Percentiles rank a stretch among this genome's conserved stretches.
Conservation (phyloP, 2,329 filamentous ascomycete genomes). For the Alternaria triticimaculans region DNA sequence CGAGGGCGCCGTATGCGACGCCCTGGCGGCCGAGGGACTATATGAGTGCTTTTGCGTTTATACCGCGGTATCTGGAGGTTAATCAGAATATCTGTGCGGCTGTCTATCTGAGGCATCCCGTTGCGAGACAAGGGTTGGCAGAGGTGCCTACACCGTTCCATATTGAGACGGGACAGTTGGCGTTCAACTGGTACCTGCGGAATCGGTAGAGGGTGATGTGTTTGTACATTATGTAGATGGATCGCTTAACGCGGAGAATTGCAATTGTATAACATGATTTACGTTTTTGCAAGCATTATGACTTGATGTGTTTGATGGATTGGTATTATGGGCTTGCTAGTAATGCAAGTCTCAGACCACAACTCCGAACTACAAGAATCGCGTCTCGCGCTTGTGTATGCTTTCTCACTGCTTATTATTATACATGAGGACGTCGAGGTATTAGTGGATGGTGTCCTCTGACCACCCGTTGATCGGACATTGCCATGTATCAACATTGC, state of each 20-base stretch:
- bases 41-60: slow-evolving; percentile 93
- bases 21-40: slow-evolving; percentile 87
- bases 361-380: not conserved
- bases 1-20: slow-evolving; percentile 78
- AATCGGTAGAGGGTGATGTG: slow-evolving; percentile 64
- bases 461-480: slow-evolving; percentile 1
- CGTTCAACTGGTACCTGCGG: slow-evolving; percentile 93
- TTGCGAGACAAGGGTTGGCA: slow-evolving; percentile 78
- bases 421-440: slow-evolving; percentile 11
- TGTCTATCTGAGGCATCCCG: slow-evolving; percentile 92
- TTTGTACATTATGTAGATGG: slow-evolving; percentile 15
- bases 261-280: slow-evolving; percentile 6
- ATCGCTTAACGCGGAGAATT: not conserved
- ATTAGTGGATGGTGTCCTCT: slow-evolving; percentile 14
- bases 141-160: slow-evolving; percentile 81
- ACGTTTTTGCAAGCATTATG: not conserved
- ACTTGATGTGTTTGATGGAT: not conserved
- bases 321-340: not conserved
- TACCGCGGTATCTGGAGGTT: slow-evolving; percentile 94
- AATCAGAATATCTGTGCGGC: slow-evolving; percentile 97
- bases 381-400: not conserved
- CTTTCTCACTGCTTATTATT: not conserved
- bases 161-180: slow-evolving; percentile 74
- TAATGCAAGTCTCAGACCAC: not conserved
- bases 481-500: not conserved